A percentile compares a stretch with the other conserved stretches of the same genome.
phyloP scores from a whole-genome alignment of 352 stramenopile genomes.

The Phytophthora cryptogea region DNA sequence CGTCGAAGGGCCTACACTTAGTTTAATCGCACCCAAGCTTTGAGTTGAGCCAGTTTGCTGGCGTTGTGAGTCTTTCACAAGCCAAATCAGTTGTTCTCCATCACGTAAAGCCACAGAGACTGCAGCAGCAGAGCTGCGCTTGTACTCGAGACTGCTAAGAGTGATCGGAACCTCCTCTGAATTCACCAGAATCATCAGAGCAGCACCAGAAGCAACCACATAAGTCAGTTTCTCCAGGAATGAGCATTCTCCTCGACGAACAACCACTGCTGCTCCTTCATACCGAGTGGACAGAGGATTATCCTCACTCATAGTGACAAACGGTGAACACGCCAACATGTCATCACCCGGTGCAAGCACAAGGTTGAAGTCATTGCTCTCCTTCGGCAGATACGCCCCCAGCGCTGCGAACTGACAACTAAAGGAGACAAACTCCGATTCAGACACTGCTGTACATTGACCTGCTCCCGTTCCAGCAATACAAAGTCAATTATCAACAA shows the following conservation, averaged over 20 bases:
- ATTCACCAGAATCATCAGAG: slow-evolving; percentile 52
- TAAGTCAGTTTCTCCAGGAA: slow-evolving; percentile 44
- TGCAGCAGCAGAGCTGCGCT: slow-evolving; percentile 18
- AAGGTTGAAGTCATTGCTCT: slow-evolving; percentile 5
- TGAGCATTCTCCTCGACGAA: slow-evolving; percentile 42
- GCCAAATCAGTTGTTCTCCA: slow-evolving; percentile 31
- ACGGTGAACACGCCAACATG: slow-evolving; percentile 30
- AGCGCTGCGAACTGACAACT: slow-evolving; percentile 42
- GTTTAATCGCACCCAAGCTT: neutral
- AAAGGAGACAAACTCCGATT: slow-evolving; percentile 7
- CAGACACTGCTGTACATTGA: slow-evolving; percentile 6
- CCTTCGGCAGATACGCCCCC: slow-evolving; percentile 28
- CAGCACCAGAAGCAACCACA: slow-evolving; percentile 21
- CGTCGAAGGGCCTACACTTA: neutral
- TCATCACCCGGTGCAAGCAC: slow-evolving; percentile 17
- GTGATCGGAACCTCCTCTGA: slow-evolving; percentile 32
- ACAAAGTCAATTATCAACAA: neutral
- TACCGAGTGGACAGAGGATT: too few relatives aligned
- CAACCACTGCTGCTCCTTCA: slow-evolving; percentile 27
- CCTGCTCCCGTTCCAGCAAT: slow-evolving; percentile 6
- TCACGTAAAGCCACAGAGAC: slow-evolving; percentile 32
- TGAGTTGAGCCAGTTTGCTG: neutral
- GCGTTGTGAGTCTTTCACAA: slow-evolving; percentile 2
- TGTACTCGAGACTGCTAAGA: slow-evolving; percentile 32
- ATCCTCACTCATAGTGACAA: neutral